Percentiles rank a stretch among this genome's conserved stretches.
These are phyloP conservation scores for Funneliformis caledonium DNA, from an alignment of 371 early-diverging fungal genomes.

Conservation along the genomic window DNA sequence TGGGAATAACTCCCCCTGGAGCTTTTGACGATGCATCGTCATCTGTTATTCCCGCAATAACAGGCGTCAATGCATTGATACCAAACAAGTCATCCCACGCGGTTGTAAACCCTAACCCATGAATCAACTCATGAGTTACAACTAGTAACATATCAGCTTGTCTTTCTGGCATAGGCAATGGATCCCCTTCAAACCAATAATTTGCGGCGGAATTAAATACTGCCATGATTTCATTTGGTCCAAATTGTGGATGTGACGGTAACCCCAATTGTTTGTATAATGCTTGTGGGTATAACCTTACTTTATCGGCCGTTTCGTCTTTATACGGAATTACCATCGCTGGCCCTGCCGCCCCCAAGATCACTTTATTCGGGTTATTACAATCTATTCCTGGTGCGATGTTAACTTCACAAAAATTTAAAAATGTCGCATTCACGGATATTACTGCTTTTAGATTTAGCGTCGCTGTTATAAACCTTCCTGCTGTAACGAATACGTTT, in stretches of 20 bases:
- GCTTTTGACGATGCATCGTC: background rate
- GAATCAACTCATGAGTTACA: background rate
- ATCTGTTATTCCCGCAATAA: background rate
- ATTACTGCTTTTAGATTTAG: slow-evolving; percentile 53
- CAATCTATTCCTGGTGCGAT: background rate
- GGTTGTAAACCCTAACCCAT: slow-evolving; percentile 7
- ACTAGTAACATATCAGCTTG: background rate
- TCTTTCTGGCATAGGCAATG: background rate
- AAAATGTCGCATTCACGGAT: slow-evolving; percentile 57
- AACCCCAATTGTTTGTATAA: slow-evolving; percentile 59
- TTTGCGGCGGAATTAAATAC: slow-evolving; percentile 61
- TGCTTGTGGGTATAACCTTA: slow-evolving; percentile 67
- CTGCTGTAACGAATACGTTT: slow-evolving; percentile 47
- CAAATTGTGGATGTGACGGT: slow-evolving; percentile 43
- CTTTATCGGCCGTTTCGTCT: slow-evolving; percentile 44
- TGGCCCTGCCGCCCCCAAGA: background rate
- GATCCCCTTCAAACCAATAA: slow-evolving; percentile 19
- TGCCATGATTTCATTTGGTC: slow-evolving; percentile 60
- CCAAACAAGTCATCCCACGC: slow-evolving; percentile 39
- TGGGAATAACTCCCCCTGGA: background rate
- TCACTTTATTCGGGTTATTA: background rate
- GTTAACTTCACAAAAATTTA: slow-evolving; percentile 52
- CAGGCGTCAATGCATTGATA: slow-evolving; percentile 41
- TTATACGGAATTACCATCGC: background rate
- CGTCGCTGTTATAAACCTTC: slow-evolving; percentile 47